Evolutionary conservation across 805 yeast species (phyloP), one percentile per base, ranked within the genome.

Genomic region (Ogataea ramenticola): DNA sequence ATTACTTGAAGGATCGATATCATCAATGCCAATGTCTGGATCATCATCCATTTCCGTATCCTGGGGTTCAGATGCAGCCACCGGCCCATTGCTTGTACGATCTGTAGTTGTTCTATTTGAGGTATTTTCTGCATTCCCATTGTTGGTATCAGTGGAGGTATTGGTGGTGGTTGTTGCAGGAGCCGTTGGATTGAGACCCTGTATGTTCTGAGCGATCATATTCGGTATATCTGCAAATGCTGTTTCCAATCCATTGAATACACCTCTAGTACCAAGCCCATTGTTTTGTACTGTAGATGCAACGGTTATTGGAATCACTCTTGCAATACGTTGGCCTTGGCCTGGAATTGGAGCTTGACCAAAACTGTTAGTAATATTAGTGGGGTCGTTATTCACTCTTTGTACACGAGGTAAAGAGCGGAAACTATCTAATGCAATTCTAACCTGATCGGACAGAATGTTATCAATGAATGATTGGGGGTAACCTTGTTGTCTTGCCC

Each of bases 401-500:
- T 7, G 24, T 20, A 12, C 22, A 12, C 12, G 29, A 15, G 30
- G 33, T 32, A 30, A 12, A 17, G 51, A 35, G 4, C 39, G 48
- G 46, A 53, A 58, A 19, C 55, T 44, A 30, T 55, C 56, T 16
- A 60, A 39, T 4, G 40, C 35, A 3, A 44, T 42, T 45, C 62
- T 51, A 11, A 60, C 50, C 8, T 48, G 46, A 31, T 52, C 56
- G 10, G 63, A 49, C 15, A 60, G 41, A 17, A 62, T 49, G 20
- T 43, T 44, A 47, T 61, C 57, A 16, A 62, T 57, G 41, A 57
- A 60, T 15, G 45, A 48, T 34, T 56, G 56, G 1, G 58, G 43
- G 39, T 62, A 62, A 1, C 66, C 67, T 42, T 62, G 67, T 40
- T 57, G 61, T 39, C 46, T 51, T 11, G 65, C 65, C 32, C 67